These are phyloP conservation scores for Trichoderma sp. DNA, from an alignment of 2,329 filamentous ascomycete genomes.

Conservation along the genomic window DNA sequence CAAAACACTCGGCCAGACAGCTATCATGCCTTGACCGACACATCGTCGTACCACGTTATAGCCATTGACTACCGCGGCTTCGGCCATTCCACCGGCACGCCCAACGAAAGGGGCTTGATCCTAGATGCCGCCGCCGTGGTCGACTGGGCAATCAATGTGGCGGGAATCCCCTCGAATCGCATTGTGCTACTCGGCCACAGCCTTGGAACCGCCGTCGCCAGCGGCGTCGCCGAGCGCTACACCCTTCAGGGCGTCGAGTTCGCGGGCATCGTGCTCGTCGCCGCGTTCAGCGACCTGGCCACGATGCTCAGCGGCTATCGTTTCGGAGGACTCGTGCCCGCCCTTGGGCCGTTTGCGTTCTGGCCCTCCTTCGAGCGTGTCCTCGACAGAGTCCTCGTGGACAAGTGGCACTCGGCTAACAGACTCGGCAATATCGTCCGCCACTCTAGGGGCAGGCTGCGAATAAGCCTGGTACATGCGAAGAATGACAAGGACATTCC, in stretches of 20 bases:
- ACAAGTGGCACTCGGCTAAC: constrained; percentile 75
- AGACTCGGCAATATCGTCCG: constrained; percentile 63
- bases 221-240: constrained; percentile 73
- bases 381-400: constrained; percentile 67
- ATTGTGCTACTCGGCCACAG: constrained; percentile 86
- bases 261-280: constrained; percentile 76
- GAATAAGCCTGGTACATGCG: constrained; percentile 76
- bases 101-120: constrained; percentile 79
- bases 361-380: constrained; percentile 66
- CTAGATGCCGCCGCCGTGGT: constrained; percentile 74
- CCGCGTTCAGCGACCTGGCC: constrained; percentile 75
- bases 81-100: constrained; percentile 76
- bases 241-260: constrained; percentile 65
- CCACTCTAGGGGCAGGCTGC: constrained; percentile 56
- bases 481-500: constrained; percentile 81
- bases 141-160: constrained; percentile 68
- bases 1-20: constrained; percentile 74
- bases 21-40: constrained; percentile 75
- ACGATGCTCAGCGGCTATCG: constrained; percentile 76
- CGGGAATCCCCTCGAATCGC: constrained; percentile 65
- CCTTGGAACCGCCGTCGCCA: constrained; percentile 81
- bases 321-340: constrained; percentile 74
- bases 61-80: constrained; percentile 91
- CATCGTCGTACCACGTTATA: constrained; percentile 77
- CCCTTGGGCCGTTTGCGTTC: constrained; percentile 72